A percentile compares a stretch with the other conserved stretches of the same genome.
These are phyloP conservation scores for Pestalotiopsis sp. DNA, from an alignment of 2,329 filamentous ascomycete genomes.

Conservation along the genomic window DNA sequence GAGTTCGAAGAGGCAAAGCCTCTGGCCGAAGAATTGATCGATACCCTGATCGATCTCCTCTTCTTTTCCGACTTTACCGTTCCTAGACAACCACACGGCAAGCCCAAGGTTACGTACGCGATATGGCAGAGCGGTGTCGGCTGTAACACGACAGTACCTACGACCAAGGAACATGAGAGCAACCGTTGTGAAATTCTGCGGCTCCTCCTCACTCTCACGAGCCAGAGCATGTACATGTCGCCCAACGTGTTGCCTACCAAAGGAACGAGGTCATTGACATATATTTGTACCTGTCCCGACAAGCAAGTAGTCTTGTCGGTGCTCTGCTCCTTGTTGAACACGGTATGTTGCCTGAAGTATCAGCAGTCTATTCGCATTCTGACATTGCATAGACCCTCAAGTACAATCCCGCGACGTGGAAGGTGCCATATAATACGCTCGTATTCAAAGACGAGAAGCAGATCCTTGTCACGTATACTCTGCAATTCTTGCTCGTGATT, in stretches of 20 bases:
- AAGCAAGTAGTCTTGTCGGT: conserved; percentile 91
- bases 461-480: conserved; percentile 84
- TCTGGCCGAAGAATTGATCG: conserved; percentile 88
- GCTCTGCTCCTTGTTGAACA: conserved; percentile 91
- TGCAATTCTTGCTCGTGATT: conserved; percentile 86
- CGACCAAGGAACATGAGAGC: conserved; percentile 89
- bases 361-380: not conserved
- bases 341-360: conserved; percentile 57
- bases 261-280: conserved; percentile 83
- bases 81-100: conserved; percentile 69
- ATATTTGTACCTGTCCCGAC: conserved; percentile 84
- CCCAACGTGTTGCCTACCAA: conserved; percentile 77
- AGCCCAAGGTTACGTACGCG: conserved; percentile 83
- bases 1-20: conserved; percentile 84
- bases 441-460: conserved; percentile 91
- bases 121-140: conserved; percentile 99
- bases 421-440: conserved; percentile 89
- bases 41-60: conserved; percentile 83
- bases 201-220: conserved; percentile 80
- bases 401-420: conserved; percentile 93
- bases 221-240: conserved; percentile 92
- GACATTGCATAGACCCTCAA: conserved; percentile 72
- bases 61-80: conserved; percentile 93
- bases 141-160: conserved; percentile 85
- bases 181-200: conserved; percentile 90